Conservation (phyloP, 306 rosid genomes). For the Myrica gale region DNA sequence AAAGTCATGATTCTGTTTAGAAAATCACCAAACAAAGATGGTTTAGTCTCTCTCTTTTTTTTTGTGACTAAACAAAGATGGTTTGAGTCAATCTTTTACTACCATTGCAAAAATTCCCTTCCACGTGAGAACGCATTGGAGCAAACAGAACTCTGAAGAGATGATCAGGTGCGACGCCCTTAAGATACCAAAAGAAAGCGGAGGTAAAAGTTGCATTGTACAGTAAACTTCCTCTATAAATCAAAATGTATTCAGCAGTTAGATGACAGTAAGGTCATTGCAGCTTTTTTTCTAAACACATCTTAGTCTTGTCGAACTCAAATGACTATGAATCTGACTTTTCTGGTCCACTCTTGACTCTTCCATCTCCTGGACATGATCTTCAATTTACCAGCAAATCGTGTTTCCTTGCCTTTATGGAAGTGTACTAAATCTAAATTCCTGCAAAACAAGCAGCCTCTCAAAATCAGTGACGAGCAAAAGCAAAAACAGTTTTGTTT, state of each 20-base stretch:
- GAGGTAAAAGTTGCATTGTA: neutral
- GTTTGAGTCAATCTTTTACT: neutral
- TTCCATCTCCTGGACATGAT: slow-evolving; percentile 18
- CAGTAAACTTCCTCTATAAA: neutral
- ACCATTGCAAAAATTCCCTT: neutral
- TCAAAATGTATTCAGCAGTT: neutral
- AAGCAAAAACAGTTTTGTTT: neutral
- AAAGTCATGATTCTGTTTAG: no score
- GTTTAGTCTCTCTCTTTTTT: no score
- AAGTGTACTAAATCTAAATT: slow-evolving; percentile 12
- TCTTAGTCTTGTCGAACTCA: neutral
- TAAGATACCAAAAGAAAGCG: neutral
- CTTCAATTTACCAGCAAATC: slow-evolving; percentile 12
- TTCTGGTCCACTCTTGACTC: slow-evolving; percentile 8
- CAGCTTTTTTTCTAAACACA: neutral
- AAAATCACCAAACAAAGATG: neutral
- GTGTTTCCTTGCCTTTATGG: slow-evolving; percentile 6
- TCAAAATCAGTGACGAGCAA: neutral
- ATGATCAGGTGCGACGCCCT: neutral
- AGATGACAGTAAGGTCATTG: neutral
- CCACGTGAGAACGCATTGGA: neutral
- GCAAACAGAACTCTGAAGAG: neutral
- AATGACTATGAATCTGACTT: neutral
- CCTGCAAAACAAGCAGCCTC: slow-evolving; percentile 13
- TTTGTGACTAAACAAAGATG: no score